A percentile compares a stretch with the other conserved stretches of the same genome.
phyloP scores from a whole-genome alignment of 768 basidiomycete genomes.

The Royoungia palumana region DNA sequence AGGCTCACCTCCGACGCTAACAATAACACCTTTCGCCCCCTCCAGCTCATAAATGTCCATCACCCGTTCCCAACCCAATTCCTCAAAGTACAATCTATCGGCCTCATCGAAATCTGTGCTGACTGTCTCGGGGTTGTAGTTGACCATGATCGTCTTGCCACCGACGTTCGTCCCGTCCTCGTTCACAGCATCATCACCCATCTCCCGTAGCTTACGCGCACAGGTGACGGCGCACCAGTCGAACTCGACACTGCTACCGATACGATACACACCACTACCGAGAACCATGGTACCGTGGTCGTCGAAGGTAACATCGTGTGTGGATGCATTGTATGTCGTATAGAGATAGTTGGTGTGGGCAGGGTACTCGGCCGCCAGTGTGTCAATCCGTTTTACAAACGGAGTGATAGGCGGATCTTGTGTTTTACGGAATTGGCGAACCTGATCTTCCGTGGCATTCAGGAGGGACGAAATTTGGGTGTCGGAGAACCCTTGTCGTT shows the following conservation, averaged over 20 bases:
- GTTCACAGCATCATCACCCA: slow-evolving; percentile 48
- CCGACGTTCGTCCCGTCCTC: slow-evolving; percentile 18
- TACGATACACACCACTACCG: slow-evolving; percentile 96
- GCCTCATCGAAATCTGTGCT: slow-evolving; percentile 99
- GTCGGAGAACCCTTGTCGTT: slow-evolving; percentile 95
- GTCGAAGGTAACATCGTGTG: slow-evolving; percentile 92
- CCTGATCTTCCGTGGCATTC: slow-evolving; percentile 65
- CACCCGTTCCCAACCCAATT: slow-evolving; percentile 94
- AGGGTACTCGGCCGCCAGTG: slow-evolving; percentile 96
- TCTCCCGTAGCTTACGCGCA: slow-evolving; percentile 84
- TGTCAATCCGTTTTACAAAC: slow-evolving; percentile 99
- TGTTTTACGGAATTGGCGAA: slow-evolving; percentile 84
- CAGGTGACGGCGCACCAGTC: slow-evolving; percentile 99
- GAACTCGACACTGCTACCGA: slow-evolving; percentile 98
- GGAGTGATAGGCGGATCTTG: slow-evolving; percentile 73
- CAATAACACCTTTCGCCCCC: slow-evolving; percentile 87
- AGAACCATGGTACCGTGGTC: slow-evolving; percentile 99
- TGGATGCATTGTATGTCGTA: slow-evolving; percentile 96
- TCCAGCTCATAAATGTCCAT: slow-evolving; percentile 99
- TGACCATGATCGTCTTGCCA: slow-evolving; percentile 96
- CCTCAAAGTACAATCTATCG: slow-evolving; percentile 98
- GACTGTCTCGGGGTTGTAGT: slow-evolving; percentile 99
- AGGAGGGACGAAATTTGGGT: slow-evolving; percentile 84
- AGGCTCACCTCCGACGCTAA: slow-evolving; percentile 87
- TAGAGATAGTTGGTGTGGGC: slow-evolving; percentile 99